Evolutionary conservation across 768 basidiomycete genomes (phyloP), one percentile per base, ranked within the genome.

Genomic region (Pulveroboletus sp.): DNA sequence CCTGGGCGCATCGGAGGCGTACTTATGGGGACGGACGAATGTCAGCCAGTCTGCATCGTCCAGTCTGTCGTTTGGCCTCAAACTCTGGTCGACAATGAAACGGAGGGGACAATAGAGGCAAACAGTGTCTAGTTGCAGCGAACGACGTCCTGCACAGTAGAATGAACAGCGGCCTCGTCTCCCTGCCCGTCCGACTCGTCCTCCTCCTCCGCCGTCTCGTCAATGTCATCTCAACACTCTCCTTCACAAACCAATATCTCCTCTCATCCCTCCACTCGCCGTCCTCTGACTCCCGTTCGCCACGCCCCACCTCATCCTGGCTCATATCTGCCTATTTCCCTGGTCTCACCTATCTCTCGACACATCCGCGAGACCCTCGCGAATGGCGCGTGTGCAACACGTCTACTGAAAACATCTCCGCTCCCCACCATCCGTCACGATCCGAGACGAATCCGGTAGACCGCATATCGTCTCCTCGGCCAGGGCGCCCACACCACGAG

Each of bases 211-310:
- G 78, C 54, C 73, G 86, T 51, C 70, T 89, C 31, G 77, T 82
- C 51, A 84, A 86, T 56, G 79, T 77, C 35, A 75, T 89, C 38
- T 85, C 85, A 0, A 73, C 82, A 0, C 67, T 87, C n/a, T 84
- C 86, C 0, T 77, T 89, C 26, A 81, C 86, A 4, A 79, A 78
- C 59, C 81, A 86, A 26, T 46, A 54, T 21, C 14, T 38, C 7
- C 28, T 18, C 18, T 27, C 33, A 4, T 45, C 32, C 24, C 15
- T 42, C 27, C 24, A 43, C 27, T 17, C 41, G 4, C 28, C 32
- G 2, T 26, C 14, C 15, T 13, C 30, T 18, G 43, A 33, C 32
- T 8, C 43, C 18, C 8, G 14, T n/a, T n/a, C 9, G 26, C 26
- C 17, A 10, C 33, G 35, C 11, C 27, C 27, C 3, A 21, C 50